Evolutionary conservation across 805 yeast genomes (phyloP), one percentile per base, ranked within the genome.

Genomic region (Saturnispora diversa): DNA sequence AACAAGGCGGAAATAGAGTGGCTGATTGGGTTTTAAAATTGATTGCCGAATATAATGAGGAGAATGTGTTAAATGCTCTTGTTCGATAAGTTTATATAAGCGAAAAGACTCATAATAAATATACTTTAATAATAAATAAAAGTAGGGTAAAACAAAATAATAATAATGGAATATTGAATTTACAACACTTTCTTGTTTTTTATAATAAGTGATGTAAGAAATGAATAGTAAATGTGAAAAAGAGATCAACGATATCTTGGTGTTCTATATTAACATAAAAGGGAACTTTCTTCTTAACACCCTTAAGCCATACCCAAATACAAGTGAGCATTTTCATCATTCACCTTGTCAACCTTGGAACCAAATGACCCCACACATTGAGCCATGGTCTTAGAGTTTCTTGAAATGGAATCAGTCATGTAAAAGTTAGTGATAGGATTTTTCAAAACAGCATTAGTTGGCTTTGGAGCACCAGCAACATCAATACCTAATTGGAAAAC

Each of bases 311-410:
- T 48, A 34, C 62, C 63, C 30, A 58, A 43, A 38, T 56, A 53
- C 40, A 54, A 41, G 20, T 59, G 61, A 10, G 64, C 65, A 41
- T 61, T 60, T 60, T 52, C 72, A 59, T 76, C 82, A 44, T 59
- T 58, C 40, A 68, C 60, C 59, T 77, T 77, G 48, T 77, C 84
- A 49, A 76, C 66, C 63, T 75, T 72, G 43, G 80, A 73, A 39
- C 84, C 84, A 55, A 80, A 78, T 43, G 80, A 66, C 40, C 80
- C 72, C 44, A 86, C 77, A 68, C 94, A 82, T 65, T 74, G 80
- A 31, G 94, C 94, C 94, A 84, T 85, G 23, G 94, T 85, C 49
- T 86, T 84, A 37, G 94, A 84, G 42, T 84, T 76, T 68, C 94
- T 75, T 19, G 94, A 80, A 50, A 84, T 80, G 47, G 83, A 84